phyloP scores from a whole-genome alignment of 768 basidiomycete genomes.

The Gautieria morchelliformis region DNA sequence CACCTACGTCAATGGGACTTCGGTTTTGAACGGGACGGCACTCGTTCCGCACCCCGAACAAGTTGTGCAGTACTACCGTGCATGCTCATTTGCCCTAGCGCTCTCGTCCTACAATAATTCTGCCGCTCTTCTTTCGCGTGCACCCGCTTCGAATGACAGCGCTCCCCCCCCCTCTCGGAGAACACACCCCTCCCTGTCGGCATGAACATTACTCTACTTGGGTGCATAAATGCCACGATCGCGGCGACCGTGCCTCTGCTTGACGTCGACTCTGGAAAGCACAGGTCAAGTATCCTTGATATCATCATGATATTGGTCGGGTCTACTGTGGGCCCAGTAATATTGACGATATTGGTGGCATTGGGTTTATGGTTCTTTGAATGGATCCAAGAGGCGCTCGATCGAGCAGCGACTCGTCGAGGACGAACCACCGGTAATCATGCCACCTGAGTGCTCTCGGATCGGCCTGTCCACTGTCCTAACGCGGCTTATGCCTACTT shows the following conservation, averaged over 20 bases:
- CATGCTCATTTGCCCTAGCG: constrained; percentile 12
- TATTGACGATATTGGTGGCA: no score
- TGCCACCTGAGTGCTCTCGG: no score
- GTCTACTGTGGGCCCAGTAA: no score
- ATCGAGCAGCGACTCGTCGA: no score
- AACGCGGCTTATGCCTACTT: no score
- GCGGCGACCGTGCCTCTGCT: constrained; percentile 8
- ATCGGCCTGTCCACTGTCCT: no score
- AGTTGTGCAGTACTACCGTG: constrained; percentile 9
- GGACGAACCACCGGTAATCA: no score
- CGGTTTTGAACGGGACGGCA: not conserved
- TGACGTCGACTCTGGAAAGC: not conserved
- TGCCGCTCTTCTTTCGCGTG: constrained; percentile 5
- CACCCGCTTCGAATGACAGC: constrained; percentile 1
- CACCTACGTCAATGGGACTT: not conserved
- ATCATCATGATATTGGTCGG: no score
- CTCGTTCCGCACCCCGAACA: constrained; percentile 7
- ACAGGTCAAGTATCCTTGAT: no score
- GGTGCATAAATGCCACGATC: constrained; percentile 12
- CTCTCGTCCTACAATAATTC: constrained; percentile 12
- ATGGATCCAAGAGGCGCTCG: no score
- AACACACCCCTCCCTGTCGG: constrained; percentile 6
- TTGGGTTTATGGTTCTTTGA: no score
- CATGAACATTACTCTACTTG: constrained; percentile 11
- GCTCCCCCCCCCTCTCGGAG: not conserved